Percentiles rank a stretch among this genome's conserved stretches.
phyloP scores from a whole-genome alignment of 2,329 filamentous ascomycete species.

The Pseudogymnoascus destructans region DNA sequence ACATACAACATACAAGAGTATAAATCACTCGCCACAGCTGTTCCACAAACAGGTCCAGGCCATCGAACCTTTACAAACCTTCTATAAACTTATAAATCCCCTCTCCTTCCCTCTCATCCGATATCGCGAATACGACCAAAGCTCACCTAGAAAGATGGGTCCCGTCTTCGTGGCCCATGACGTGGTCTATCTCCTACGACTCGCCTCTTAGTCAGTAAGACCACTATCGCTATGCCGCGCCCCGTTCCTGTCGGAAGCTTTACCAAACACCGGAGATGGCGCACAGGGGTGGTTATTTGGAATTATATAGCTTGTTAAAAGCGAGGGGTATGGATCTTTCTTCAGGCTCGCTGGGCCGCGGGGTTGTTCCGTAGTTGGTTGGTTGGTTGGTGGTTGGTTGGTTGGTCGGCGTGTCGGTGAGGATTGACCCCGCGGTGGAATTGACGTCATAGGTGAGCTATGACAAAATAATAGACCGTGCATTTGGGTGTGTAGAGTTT shows the following conservation, averaged over 20 bases:
- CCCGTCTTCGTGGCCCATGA: background rate
- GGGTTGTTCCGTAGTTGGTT: background rate
- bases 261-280: background rate
- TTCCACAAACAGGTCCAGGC: background rate
- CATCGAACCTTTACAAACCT: background rate
- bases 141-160: background rate
- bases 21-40: background rate
- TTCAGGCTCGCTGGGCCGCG: background rate
- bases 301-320: constrained; percentile 2
- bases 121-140: background rate
- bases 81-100: background rate
- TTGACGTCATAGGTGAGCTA: background rate
- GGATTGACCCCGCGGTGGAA: background rate
- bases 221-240: background rate
- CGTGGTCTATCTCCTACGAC: background rate
- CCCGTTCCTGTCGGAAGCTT: background rate
- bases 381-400: background rate
- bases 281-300: constrained; percentile 1
- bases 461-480: too few species aligned
- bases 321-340: background rate
- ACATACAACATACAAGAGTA: background rate
- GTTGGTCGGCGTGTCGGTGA: background rate
- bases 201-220: background rate
- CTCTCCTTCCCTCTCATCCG: background rate
- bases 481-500: too few species aligned